Percentiles rank a stretch among this genome's conserved stretches.
Conservation (phyloP, 768 basidiomycete species). For the Antrodiella citrinella region DNA sequence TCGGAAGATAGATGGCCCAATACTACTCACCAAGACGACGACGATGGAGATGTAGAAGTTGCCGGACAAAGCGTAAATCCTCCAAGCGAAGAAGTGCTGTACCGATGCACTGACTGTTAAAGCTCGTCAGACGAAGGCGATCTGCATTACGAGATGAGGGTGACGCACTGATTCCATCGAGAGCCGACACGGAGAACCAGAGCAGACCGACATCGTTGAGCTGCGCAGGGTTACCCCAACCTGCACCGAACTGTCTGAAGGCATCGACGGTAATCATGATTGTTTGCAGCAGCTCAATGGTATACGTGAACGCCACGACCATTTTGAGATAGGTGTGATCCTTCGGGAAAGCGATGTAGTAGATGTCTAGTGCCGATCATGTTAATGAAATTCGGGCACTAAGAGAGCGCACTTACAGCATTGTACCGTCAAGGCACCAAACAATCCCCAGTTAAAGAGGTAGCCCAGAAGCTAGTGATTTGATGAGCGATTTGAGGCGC, state of each 20-base stretch:
- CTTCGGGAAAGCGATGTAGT: conserved; percentile 10
- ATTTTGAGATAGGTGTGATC: conserved; percentile 3
- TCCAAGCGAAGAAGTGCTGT: conserved; percentile 6
- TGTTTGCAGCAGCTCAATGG: conserved; percentile 1
- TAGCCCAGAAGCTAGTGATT: conserved; percentile 10
- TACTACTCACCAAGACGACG: conserved; percentile 3
- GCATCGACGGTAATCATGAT: not conserved
- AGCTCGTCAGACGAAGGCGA: not conserved
- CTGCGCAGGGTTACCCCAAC: conserved; percentile 4
- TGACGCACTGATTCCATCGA: conserved; percentile 6
- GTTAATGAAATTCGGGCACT: not conserved
- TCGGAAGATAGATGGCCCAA: no score
- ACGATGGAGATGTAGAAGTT: not conserved
- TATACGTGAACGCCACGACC: not conserved
- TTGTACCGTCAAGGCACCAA: conserved; percentile 14
- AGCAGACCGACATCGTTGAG: conserved; percentile 5
- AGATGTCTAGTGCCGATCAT: conserved; percentile 4
- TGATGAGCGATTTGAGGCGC: no score
- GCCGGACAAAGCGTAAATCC: not conserved
- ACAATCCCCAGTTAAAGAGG: conserved; percentile 22
- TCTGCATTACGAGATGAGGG: no score
- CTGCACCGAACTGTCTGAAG: conserved; percentile 1
- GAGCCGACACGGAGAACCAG: conserved; percentile 7
- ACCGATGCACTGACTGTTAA: conserved; percentile 3
- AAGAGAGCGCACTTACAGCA: conserved; percentile 4